Evolutionary conservation across 768 basidiomycete genomes (phyloP).

Genomic region (Russula abietina): DNA sequence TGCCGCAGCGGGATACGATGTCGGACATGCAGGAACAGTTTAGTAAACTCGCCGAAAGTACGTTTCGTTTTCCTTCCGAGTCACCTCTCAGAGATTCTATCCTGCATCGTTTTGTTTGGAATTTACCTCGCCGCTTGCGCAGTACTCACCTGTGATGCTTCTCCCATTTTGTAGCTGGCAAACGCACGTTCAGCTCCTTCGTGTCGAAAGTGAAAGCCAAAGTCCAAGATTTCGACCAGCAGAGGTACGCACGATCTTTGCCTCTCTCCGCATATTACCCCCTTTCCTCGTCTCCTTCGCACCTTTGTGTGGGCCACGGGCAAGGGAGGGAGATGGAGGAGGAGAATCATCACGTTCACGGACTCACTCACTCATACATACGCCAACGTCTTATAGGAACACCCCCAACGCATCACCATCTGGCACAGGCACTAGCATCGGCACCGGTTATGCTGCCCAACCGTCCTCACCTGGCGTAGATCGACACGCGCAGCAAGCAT

Average conservation of each 20-base stretch:
- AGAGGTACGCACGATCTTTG: slow-evolving; percentile 30
- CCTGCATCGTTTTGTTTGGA: background rate
- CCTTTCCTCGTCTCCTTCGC: background rate
- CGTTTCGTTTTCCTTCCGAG: slow-evolving; percentile 29
- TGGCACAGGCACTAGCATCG: background rate
- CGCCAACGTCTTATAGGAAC: slow-evolving; percentile 6
- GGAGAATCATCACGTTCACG: background rate
- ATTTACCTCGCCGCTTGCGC: background rate
- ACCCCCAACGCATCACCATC: background rate
- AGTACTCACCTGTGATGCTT: background rate
- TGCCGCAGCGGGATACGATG: slow-evolving; percentile 46
- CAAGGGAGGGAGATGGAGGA: background rate
- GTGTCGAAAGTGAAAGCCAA: slow-evolving; percentile 78
- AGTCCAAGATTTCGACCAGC: slow-evolving; percentile 73
- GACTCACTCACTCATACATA: background rate
- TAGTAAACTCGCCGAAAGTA: slow-evolving; percentile 72
- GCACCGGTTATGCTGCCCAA: background rate
- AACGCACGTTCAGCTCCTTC: slow-evolving; percentile 67
- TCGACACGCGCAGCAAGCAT: slow-evolving; percentile 21
- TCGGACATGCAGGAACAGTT: slow-evolving; percentile 70
- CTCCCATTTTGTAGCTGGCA: slow-evolving; percentile 39
- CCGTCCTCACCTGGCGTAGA: slow-evolving; percentile 4
- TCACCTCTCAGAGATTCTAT: too few species aligned
- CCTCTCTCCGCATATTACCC: background rate
- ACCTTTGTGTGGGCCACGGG: background rate